Base-by-base conservation (phyloP, 129 eudicot species). In the Dittrichia graveolens region DNA sequence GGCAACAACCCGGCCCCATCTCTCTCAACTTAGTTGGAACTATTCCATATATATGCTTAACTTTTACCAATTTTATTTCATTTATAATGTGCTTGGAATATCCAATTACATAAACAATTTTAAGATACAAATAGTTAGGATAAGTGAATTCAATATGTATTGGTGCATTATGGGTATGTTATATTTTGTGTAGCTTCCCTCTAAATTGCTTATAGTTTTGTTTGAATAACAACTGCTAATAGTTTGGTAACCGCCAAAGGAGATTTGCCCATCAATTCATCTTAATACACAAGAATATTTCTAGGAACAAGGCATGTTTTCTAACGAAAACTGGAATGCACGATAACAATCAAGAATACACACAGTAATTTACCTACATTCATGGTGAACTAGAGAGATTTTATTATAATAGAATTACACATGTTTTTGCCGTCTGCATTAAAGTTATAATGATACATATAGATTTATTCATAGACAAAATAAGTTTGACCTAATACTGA, bases 211-310 rank as follows among this genome's bases (percentile, higher is more conserved):
- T 45, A 3, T n/a, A 9, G 58, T 11, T 59, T 43, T 43, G 6
- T 34, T 13, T 34, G n/a, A 52, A n/a, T 40, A 5, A 39, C 15
- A 39, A 53, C 40, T 18, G 37, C 9, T 69, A 14, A 41, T 5
- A 15, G 39, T 40, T 7, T 9, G n/a, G 15, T n/a, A 52, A 53
- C 38, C 19, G 75, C 75, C 75, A 69, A 69, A 69, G 75, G 75
- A 69, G 75, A 69, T 54, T 69, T 69, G 75, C 75, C 75, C 64
- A 69, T 41, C 64, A 60, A 72, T 44, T 8, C 68, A 72, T 59
- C 65, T 2, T 45, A 59, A 31, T 43, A 71, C 13, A 43, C 6
- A 18, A 42, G 5, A 41, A 8, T 3, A 13, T 37, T 61, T 12
- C 38, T 55, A 12, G 14, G 64, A 35, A 24, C 42, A 10, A 10